Percentiles rank a stretch among this genome's conserved stretches.
Evolutionary conservation across 2,329 filamentous ascomycete genomes (phyloP).

Genomic region (Trichoderma sp.): DNA sequence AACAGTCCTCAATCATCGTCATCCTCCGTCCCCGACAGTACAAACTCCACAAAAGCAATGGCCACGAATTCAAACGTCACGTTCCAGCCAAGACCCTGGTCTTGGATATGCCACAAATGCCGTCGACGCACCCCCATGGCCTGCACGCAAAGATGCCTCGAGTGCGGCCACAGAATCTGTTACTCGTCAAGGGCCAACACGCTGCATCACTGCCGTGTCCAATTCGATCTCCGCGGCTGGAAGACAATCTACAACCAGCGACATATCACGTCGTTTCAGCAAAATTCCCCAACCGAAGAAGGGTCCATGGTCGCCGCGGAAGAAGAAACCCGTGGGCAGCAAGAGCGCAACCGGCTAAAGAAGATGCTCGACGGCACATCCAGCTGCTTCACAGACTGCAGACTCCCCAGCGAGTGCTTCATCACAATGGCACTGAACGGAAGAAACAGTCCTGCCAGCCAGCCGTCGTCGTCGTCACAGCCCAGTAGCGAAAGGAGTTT

Average conservation of each 20-base stretch:
- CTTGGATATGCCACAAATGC: constrained; percentile 14
- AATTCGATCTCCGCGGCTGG: constrained; percentile 35
- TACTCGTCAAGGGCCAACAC: background rate
- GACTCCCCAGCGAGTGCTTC: constrained; percentile 35
- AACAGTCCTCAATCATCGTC: background rate
- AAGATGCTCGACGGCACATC: constrained; percentile 7
- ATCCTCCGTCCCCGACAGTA: background rate
- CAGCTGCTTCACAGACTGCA: constrained; percentile 35
- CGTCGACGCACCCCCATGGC: background rate
- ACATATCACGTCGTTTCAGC: constrained; percentile 30
- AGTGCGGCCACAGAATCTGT: background rate
- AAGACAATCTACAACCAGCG: constrained; percentile 38
- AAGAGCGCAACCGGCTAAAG: background rate
- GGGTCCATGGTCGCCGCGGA: background rate
- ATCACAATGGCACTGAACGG: constrained; percentile 8
- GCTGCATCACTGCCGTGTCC: background rate
- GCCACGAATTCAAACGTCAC: background rate
- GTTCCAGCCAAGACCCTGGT: background rate
- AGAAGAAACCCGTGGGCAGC: background rate
- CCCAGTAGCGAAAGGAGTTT: background rate
- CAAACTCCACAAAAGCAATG: background rate
- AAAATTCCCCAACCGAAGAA: background rate
- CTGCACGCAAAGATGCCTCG: background rate
- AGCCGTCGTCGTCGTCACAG: background rate
- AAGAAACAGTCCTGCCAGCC: background rate